Evolutionary conservation across 257 asterid genomes (phyloP).

Genomic region (Knoxia roxburghii): DNA sequence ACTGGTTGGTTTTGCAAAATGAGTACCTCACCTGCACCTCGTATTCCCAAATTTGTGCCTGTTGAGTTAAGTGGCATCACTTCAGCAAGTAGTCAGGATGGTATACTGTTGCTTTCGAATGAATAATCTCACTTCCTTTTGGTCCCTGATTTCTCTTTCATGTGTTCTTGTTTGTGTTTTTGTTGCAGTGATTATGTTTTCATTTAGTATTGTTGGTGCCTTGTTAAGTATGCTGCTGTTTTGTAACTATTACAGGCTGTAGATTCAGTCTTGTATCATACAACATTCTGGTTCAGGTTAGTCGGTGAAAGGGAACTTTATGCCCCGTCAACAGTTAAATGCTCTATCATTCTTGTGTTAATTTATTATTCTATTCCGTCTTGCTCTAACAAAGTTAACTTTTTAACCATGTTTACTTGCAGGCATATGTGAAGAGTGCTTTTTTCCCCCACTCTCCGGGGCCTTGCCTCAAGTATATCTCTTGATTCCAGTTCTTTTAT

Average conservation of each 20-base stretch:
- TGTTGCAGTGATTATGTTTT: neutral
- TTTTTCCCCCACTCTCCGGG: slow-evolving; percentile 78
- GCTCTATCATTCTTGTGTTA: too few relatives aligned
- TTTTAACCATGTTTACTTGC: slow-evolving; percentile 22
- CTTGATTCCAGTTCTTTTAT: neutral
- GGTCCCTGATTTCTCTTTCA: neutral
- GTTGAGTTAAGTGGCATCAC: slow-evolving; percentile 56
- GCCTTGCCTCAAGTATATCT: slow-evolving; percentile 67
- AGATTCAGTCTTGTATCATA: slow-evolving; percentile 79
- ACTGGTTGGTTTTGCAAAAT: slow-evolving; percentile 46
- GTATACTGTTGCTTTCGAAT: slow-evolving; percentile 28
- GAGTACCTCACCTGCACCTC: slow-evolving; percentile 50
- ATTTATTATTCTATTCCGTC: neutral
- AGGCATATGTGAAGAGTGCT: slow-evolving; percentile 77
- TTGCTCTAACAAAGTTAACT: neutral
- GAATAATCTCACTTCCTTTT: neutral
- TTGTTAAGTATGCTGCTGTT: slow-evolving; percentile 11
- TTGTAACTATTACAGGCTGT: slow-evolving; percentile 43
- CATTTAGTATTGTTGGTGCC: neutral
- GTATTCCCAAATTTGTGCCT: slow-evolving; percentile 66
- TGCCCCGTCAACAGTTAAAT: too few relatives aligned
- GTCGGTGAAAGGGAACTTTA: neutral
- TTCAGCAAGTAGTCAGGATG: slow-evolving; percentile 51
- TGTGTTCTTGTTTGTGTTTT: neutral
- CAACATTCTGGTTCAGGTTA: slow-evolving; percentile 90